Evolutionary conservation across 2,329 filamentous ascomycete species (phyloP), one percentile per base, ranked within the genome.

Genomic region (Metarhizium guizhouense): DNA sequence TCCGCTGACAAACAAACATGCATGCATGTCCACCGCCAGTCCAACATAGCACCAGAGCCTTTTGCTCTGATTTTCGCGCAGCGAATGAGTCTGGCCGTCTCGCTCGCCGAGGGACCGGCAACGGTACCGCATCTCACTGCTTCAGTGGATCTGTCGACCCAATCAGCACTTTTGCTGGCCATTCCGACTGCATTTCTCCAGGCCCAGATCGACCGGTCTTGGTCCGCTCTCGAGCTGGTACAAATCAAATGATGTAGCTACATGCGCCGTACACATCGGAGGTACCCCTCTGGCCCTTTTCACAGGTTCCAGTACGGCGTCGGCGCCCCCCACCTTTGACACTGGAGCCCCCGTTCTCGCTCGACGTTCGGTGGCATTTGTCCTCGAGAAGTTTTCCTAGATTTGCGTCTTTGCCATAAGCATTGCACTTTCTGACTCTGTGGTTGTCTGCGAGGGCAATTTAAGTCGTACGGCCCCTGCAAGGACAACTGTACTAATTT

Each of bases 1-100:
- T 8, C 34, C 34, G 34, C 34, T 36, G 8, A 36, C 13, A 8
- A 13, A 13, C 13, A 13, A 11, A 36, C 13, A 13, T 13, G 3
- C 40, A 52, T 52, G 51, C 40, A 52, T 30, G 14, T 34, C 51
- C 51, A 52, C 51, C 51, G 51, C 40, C 51, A 52, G 34, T 52
- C 38, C 25, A 48, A 4, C 43, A 47, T n/a, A 18, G 40, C 16
- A 43, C 40, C 4, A 16, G n/a, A 43, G 40, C 7, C 13, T 1
- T 1, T 13, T 36, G 34, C 25, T 25, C 3, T 25, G 25, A 25
- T 25, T 25, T 25, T 25, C 25, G 1, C 25, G 25, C 25, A 25
- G 4, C 25, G 25, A 4, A 25, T 25, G 25, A 25, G 3, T 25
- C 25, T 25, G 25, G 25, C 25, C 25, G n/a, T 8, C 43, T 47